These are phyloP conservation scores for Gynandropsis gynandra DNA, from an alignment of 345 rosid species.

Conservation along the genomic window DNA sequence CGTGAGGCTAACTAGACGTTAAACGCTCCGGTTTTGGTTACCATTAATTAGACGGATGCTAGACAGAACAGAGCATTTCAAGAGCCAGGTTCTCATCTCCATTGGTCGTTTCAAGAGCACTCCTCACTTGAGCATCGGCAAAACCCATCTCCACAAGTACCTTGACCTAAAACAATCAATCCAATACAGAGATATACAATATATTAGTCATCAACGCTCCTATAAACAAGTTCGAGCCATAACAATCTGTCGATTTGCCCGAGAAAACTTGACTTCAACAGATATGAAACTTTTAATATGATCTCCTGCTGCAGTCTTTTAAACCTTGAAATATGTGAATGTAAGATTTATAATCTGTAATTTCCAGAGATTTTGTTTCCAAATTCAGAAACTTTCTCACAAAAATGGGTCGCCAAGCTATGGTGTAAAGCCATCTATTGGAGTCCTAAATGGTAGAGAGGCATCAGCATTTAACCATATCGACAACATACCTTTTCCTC, in stretches of 20 bases:
- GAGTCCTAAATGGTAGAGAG: neutral
- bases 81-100: constrained; percentile 98
- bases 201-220: constrained; percentile 3
- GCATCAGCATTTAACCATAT: neutral
- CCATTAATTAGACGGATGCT: constrained; percentile 7
- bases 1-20: constrained; percentile 2
- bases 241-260: too few species aligned
- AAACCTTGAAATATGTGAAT: too few species aligned
- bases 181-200: constrained; percentile 11
- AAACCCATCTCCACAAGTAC: constrained; percentile 97
- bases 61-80: constrained; percentile 79
- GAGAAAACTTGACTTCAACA: too few species aligned
- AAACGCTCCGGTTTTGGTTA: neutral
- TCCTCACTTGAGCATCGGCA: constrained; percentile 67
- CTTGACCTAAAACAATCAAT: constrained; percentile 46
- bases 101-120: constrained; percentile 64
- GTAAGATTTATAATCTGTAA: too few species aligned
- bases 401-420: neutral
- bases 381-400: too few species aligned
- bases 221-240: too few species aligned
- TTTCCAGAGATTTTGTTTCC: too few species aligned
- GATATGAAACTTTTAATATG: too few species aligned
- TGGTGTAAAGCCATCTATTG: neutral
- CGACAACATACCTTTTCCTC: constrained; percentile 73
- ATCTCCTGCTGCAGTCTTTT: too few species aligned